Base-by-base conservation (phyloP, 768 basidiomycete genomes). In the Macrolepiota albuminosa region DNA sequence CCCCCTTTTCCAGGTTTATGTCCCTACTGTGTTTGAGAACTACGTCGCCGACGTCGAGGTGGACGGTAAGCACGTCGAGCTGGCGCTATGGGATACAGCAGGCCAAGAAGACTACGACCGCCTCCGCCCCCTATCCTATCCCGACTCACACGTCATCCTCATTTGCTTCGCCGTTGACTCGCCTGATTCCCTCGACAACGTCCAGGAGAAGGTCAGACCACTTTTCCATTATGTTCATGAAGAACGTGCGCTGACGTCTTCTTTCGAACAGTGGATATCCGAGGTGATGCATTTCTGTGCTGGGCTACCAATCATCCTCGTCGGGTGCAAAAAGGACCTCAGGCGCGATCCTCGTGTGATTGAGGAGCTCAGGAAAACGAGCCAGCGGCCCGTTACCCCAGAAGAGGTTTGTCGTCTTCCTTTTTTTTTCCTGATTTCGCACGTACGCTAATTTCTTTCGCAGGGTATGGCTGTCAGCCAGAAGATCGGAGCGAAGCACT, bases 11-110 rank as follows among this genome's bases (percentile, higher is more conserved):
- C 66, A 98, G 96, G 97, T 98, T 68, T 98, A 98, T 72, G 95
- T 98, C 63, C 97, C 97, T 53, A 99, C 97, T 60, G 97, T 99
- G 93, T 99, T 98, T 68, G 97, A 99, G 83, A 98, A 98, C 86
- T 97, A 98, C 74, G 96, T 97, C 58, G 96, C 96, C 67, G 95
- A 98, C 74, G 95, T 98, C 53, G 94, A 98, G 74, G 95, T 98
- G 62, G 96, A 98, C 70, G 93, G 93, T 67, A 98, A 96, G 80
- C 93, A 95, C 72, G 95, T 98, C 68, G 97, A 99, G 77, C 83
- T 99, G 69, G 96, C 97, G 33, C 79, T 99, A 68, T 98, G 97
- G 97, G 97, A 98, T 95, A 98, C 97, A 55, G 96, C 97, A 37
- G 97, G 97, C 56, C 96, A 98, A 75, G 96, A 98, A 77, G 97